Conservation (phyloP, 768 basidiomycete genomes). For the Sistotremastrum niveocremeum region DNA sequence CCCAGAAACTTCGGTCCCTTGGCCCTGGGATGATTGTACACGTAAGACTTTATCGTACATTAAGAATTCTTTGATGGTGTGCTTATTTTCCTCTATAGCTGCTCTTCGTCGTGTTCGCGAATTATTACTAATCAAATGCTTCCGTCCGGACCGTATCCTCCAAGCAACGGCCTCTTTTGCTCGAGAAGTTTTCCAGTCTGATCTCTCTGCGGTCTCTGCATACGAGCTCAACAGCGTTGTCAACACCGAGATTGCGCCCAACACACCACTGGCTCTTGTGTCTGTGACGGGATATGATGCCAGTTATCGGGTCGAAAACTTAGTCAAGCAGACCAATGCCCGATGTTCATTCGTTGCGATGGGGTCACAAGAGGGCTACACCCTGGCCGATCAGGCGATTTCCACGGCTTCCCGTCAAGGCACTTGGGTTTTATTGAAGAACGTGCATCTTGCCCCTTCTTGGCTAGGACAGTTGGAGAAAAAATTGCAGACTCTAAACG, state of each 20-base stretch:
- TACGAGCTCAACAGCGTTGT: constrained; percentile 75
- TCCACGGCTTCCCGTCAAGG: constrained; percentile 85
- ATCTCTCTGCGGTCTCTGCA: constrained; percentile 58
- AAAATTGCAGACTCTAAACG: constrained; percentile 82
- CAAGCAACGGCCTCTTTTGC: constrained; percentile 74
- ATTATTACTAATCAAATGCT: constrained; percentile 73
- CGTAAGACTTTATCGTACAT: constrained; percentile 35
- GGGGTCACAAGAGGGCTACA: constrained; percentile 98
- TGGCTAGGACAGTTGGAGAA: constrained; percentile 97
- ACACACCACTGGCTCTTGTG: constrained; percentile 77
- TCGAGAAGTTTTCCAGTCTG: constrained; percentile 60
- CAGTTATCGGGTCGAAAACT: constrained; percentile 87
- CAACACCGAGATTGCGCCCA: constrained; percentile 59
- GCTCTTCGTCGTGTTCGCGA: constrained; percentile 62
- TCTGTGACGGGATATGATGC: constrained; percentile 97
- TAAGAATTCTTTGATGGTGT: constrained; percentile 12
- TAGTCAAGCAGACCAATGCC: constrained; percentile 62
- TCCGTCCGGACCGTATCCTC: constrained; percentile 84
- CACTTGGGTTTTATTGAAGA: constrained; percentile 93
- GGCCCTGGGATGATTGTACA: constrained; percentile 64
- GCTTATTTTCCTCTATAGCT: constrained; percentile 20
- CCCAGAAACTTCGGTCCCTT: constrained; percentile 62
- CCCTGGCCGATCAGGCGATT: constrained; percentile 91
- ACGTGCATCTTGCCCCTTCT: constrained; percentile 88
- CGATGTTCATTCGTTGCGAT: constrained; percentile 88